Evolutionary conservation across 495 filamentous ascomycete species (phyloP).

Genomic region (Daldinia concentrica): DNA sequence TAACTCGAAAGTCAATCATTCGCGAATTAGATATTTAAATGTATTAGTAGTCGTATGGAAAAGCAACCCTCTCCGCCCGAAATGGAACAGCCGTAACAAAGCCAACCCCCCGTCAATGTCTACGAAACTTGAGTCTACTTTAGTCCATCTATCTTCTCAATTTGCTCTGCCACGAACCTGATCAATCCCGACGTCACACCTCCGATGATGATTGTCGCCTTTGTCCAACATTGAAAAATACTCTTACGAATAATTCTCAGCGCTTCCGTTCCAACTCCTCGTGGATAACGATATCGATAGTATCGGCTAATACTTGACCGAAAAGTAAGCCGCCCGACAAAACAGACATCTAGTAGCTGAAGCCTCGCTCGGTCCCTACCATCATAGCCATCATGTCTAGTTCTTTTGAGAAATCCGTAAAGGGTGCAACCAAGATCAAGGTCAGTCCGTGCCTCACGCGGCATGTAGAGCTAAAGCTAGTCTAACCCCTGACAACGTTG

Average conservation of each 20-base stretch:
- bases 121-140: constrained; percentile 15
- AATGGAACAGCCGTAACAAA: constrained; percentile 38
- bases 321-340: not conserved
- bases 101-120: constrained; percentile 2
- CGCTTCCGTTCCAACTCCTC: constrained; percentile 1
- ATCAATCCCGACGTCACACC: constrained; percentile 37
- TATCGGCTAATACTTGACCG: constrained; percentile 22
- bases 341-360: constrained; percentile 15
- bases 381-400: constrained; percentile 67
- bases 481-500: constrained; percentile 26
- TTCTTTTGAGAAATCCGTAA: constrained; percentile 91
- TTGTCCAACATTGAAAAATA: constrained; percentile 38
- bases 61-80: constrained; percentile 15
- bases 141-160: constrained; percentile 24
- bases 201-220: constrained; percentile 42
- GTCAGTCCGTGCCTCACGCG: constrained; percentile 54
- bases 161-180: constrained; percentile 25
- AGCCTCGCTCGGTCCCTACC: constrained; percentile 12
- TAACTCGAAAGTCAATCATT: constrained; percentile 17
- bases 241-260: not conserved
- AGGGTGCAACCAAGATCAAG: constrained; percentile 95
- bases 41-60: constrained; percentile 32
- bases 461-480: not conserved
- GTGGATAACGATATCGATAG: constrained; percentile 18
- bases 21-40: constrained; percentile 20